phyloP scores from a whole-genome alignment of 306 rosid species.

The Cucumis hystrix region DNA sequence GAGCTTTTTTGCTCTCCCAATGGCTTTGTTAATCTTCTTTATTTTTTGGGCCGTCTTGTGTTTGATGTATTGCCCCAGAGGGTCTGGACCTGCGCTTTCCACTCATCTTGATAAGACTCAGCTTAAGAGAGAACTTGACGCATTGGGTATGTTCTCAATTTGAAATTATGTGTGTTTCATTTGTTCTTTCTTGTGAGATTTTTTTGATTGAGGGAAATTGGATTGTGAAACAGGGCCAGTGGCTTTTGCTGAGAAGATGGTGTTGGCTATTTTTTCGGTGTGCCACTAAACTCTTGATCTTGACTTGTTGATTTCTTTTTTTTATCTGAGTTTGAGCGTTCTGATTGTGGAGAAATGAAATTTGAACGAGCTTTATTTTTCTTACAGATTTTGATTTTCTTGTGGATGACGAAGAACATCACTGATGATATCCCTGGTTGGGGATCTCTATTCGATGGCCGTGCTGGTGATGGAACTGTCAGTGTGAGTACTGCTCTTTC shows the following conservation, averaged over 20 bases:
- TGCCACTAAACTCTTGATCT: neutral
- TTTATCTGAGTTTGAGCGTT: neutral
- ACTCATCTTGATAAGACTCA: constrained; percentile 49
- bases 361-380: neutral
- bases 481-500: constrained; percentile 41
- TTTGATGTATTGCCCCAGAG: constrained; percentile 35
- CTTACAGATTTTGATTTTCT: constrained; percentile 43
- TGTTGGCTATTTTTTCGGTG: constrained; percentile 57
- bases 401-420: constrained; percentile 91
- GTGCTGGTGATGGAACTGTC: constrained; percentile 75
- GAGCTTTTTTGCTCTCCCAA: constrained; percentile 57
- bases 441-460: constrained; percentile 68
- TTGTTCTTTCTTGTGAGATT: neutral
- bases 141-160: constrained; percentile 31
- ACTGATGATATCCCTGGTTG: constrained; percentile 88
- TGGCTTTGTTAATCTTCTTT: constrained; percentile 33
- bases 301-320: neutral
- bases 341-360: neutral
- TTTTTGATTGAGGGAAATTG: neutral
- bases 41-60: constrained; percentile 53
- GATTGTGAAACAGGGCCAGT: constrained; percentile 48
- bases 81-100: constrained; percentile 35
- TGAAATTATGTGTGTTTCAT: neutral
- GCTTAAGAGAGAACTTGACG: constrained; percentile 58
- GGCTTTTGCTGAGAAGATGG: constrained; percentile 85